Conservation (phyloP, 768 basidiomycete species). For the Rhizopogon vulgaris region DNA sequence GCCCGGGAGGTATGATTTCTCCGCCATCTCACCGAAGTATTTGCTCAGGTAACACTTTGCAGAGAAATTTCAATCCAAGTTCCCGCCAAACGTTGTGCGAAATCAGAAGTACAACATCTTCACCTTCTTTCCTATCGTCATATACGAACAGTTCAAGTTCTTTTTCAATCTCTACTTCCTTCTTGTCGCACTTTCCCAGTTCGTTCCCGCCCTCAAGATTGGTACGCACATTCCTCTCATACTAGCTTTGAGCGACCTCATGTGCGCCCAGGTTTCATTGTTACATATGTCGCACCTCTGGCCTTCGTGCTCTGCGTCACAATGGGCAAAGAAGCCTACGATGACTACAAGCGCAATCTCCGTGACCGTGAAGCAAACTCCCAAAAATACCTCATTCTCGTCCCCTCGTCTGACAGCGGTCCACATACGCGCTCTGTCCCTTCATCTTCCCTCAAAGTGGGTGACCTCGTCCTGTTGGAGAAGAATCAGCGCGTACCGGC, state of each 20-base stretch:
- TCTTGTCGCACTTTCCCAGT: slow-evolving; percentile 93
- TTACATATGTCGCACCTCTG: slow-evolving; percentile 93
- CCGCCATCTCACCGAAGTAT: neutral
- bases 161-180: slow-evolving; percentile 99
- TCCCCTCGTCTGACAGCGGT: slow-evolving; percentile 38
- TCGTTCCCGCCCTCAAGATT: slow-evolving; percentile 92
- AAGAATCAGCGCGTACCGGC: slow-evolving; percentile 98
- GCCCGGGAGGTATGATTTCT: slow-evolving; percentile 51
- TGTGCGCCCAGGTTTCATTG: slow-evolving; percentile 67
- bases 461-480: slow-evolving; percentile 86
- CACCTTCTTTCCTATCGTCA: slow-evolving; percentile 95
- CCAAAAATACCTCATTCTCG: slow-evolving; percentile 81
- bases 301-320: slow-evolving; percentile 94
- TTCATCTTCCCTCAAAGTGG: slow-evolving; percentile 82
- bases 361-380: slow-evolving; percentile 96
- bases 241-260: slow-evolving; percentile 1
- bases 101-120: slow-evolving; percentile 98
- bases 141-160: slow-evolving; percentile 99
- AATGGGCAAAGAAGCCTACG: slow-evolving; percentile 98
- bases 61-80: slow-evolving; percentile 70
- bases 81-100: slow-evolving; percentile 85
- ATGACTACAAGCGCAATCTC: slow-evolving; percentile 91
- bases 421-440: slow-evolving; percentile 72
- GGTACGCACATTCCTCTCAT: slow-evolving; percentile 40
- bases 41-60: slow-evolving; percentile 7